A percentile compares a stretch with the other conserved stretches of the same genome.
These are phyloP conservation scores for Monilinia vaccinii-corymbosi DNA, from an alignment of 2,329 filamentous ascomycete species.

Conservation along the genomic window DNA sequence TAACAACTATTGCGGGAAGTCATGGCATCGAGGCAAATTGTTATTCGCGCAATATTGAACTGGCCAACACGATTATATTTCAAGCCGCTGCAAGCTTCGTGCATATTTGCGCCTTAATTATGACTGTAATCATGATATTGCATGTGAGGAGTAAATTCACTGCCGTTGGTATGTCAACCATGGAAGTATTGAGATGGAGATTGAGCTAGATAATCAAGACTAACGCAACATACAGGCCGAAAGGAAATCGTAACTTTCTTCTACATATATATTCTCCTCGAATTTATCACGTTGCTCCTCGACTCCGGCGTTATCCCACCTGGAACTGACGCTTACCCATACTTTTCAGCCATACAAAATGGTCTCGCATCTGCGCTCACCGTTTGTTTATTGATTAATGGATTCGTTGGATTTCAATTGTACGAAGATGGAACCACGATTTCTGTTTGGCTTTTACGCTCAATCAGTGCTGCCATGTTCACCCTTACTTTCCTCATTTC, in stretches of 20 bases:
- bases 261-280: slow-evolving; percentile 89
- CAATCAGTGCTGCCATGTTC: slow-evolving; percentile 73
- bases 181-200: not conserved
- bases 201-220: slow-evolving; percentile 11
- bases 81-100: slow-evolving; percentile 83
- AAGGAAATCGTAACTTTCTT: slow-evolving; percentile 81
- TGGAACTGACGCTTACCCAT: slow-evolving; percentile 70
- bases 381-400: slow-evolving; percentile 88
- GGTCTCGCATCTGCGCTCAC: slow-evolving; percentile 79
- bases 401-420: slow-evolving; percentile 95
- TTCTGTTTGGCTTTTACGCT: slow-evolving; percentile 84
- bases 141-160: slow-evolving; percentile 98
- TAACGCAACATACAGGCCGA: slow-evolving; percentile 37
- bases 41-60: slow-evolving; percentile 88
- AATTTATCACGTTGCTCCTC: slow-evolving; percentile 78
- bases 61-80: slow-evolving; percentile 98
- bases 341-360: slow-evolving; percentile 82
- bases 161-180: slow-evolving; percentile 67
- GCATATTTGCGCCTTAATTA: slow-evolving; percentile 81
- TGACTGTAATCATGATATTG: slow-evolving; percentile 96
- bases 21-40: slow-evolving; percentile 81
- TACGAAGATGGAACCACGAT: slow-evolving; percentile 95
- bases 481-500: slow-evolving; percentile 78
- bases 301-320: slow-evolving; percentile 89
- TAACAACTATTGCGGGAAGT: slow-evolving; percentile 55